A percentile compares a stretch with the other conserved stretches of the same genome.
phyloP scores from a whole-genome alignment of 805 yeast species.

The Wickerhamomyces silvicola region DNA sequence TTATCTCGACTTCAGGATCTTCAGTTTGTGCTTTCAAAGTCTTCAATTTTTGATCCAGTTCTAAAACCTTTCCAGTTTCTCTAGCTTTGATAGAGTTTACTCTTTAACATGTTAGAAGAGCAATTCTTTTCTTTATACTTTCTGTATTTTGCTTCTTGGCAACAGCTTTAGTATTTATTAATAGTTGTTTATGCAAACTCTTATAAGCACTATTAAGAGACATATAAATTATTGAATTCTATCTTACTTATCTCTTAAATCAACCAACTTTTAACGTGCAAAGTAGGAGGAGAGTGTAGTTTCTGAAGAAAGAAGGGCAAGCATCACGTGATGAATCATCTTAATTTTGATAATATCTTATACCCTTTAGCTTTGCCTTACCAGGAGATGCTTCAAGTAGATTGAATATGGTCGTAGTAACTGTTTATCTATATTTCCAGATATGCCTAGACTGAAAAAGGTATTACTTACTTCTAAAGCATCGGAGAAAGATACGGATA shows the following conservation, averaged over 20 bases:
- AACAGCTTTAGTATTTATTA: constrained; percentile 17
- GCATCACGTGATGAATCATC: too few species aligned
- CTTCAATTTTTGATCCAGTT: constrained; percentile 15
- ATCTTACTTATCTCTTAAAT: neutral
- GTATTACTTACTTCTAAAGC: too few species aligned
- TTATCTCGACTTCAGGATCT: constrained; percentile 14
- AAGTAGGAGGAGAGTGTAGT: too few species aligned
- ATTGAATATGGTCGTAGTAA: too few species aligned
- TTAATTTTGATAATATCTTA: too few species aligned
- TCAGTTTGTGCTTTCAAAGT: constrained; percentile 11
- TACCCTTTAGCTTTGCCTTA: too few species aligned
- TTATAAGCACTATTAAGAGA: constrained; percentile 11
- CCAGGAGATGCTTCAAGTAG: too few species aligned
- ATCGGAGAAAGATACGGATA: too few species aligned
- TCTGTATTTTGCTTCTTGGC: constrained; percentile 20
- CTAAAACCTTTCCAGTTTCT: constrained; percentile 13
- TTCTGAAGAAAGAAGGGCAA: too few species aligned
- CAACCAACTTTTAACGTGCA: neutral
- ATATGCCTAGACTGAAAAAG: too few species aligned
- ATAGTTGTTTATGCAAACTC: constrained; percentile 16
- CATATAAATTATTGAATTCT: constrained; percentile 2
- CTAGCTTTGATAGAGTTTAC: constrained; percentile 19
- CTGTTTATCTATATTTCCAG: too few species aligned
- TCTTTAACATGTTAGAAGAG: constrained; percentile 20
- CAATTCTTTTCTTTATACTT: constrained; percentile 18